Conservation (phyloP, 495 filamentous ascomycete genomes). For the Hypoxylon cercidicola region DNA sequence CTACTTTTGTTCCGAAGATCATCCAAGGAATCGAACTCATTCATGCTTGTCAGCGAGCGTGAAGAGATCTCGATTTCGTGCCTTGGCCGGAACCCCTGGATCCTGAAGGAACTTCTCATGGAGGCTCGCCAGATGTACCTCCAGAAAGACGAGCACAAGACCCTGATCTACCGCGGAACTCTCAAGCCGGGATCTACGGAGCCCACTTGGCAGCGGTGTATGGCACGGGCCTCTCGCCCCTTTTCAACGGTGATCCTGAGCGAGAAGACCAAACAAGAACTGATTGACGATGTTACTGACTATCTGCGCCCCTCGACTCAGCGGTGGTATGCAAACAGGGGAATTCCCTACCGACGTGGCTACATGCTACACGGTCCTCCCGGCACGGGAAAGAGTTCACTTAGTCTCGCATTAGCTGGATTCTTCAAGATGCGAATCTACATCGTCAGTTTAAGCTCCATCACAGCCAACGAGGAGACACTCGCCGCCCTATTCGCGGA, state of each 20-base stretch:
- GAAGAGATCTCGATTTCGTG: constrained; percentile 73
- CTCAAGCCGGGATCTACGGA: constrained; percentile 48
- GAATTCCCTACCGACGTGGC: constrained; percentile 82
- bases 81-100: constrained; percentile 71
- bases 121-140: constrained; percentile 70
- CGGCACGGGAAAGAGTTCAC: constrained; percentile 75
- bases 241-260: constrained; percentile 90
- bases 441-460: constrained; percentile 71
- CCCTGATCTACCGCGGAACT: constrained; percentile 71
- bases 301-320: constrained; percentile 82
- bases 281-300: constrained; percentile 86
- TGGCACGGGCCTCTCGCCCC: constrained; percentile 73
- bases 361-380: constrained; percentile 93
- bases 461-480: constrained; percentile 75
- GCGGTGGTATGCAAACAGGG: constrained; percentile 81
- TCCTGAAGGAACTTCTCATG: constrained; percentile 72
- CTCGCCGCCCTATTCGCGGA: constrained; percentile 75
- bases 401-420: constrained; percentile 74
- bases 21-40: constrained; percentile 46
- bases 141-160: constrained; percentile 69
- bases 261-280: constrained; percentile 73
- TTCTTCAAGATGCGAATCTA: constrained; percentile 77
- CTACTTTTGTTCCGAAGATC: constrained; percentile 66
- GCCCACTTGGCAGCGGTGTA: constrained; percentile 62
- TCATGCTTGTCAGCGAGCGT: constrained; percentile 50